Evolutionary conservation across 2,329 filamentous ascomycete genomes (phyloP).

Genomic region (Aureobasidium pullulans): DNA sequence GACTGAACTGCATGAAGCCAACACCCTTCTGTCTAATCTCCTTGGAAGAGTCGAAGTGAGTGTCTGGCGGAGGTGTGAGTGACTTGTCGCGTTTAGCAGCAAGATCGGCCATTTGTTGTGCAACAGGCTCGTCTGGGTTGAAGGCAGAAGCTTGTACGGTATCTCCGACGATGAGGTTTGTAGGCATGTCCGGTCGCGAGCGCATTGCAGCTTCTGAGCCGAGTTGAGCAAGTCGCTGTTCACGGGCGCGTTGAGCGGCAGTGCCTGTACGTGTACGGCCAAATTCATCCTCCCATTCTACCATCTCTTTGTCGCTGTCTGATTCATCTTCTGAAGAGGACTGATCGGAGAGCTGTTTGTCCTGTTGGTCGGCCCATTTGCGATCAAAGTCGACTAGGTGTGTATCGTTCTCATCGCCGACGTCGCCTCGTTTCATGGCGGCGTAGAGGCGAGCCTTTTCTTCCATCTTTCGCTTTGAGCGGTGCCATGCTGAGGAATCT

Average conservation of each 20-base stretch:
- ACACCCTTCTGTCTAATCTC: conserved; percentile 85
- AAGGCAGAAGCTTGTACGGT: conserved; percentile 79
- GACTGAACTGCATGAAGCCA: conserved; percentile 85
- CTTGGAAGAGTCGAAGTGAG: conserved; percentile 76
- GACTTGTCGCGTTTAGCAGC: conserved; percentile 71
- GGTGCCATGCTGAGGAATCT: conserved; percentile 51
- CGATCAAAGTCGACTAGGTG: conserved; percentile 85
- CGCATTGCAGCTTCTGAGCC: conserved; percentile 48
- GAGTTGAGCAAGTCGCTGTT: conserved; percentile 52
- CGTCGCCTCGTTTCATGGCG: conserved; percentile 81
- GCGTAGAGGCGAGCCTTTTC: conserved; percentile 85
- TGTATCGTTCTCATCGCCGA: conserved; percentile 55
- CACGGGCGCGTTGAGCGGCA: conserved; percentile 56
- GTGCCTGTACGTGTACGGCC: conserved; percentile 73
- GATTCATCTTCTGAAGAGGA: conserved; percentile 30
- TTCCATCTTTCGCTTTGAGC: conserved; percentile 74
- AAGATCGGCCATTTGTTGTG: conserved; percentile 67
- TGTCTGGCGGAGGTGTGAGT: conserved; percentile 68
- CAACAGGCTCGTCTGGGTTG: conserved; percentile 58
- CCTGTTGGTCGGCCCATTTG: conserved; percentile 60
- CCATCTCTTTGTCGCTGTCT: conserved; percentile 49
- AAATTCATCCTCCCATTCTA: conserved; percentile 89
- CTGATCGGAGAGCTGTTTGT: conserved; percentile 33
- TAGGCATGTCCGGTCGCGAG: conserved; percentile 56
- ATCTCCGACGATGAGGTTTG: conserved; percentile 74